Base-by-base conservation (phyloP, 2,329 filamentous ascomycete species). In the Fusarium sp. region DNA sequence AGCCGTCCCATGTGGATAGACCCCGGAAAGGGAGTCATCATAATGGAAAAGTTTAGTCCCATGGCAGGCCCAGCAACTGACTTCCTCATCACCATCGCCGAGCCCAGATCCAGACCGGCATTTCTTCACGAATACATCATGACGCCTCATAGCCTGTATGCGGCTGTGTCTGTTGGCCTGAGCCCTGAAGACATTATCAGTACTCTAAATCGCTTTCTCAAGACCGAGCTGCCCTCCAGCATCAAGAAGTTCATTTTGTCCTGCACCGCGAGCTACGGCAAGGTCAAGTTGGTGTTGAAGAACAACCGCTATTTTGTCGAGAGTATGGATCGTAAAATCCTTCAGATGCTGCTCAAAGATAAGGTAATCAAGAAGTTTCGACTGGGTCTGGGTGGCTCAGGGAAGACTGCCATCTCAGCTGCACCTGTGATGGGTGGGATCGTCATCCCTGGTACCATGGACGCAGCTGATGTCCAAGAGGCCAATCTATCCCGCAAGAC, bases 1-100 rank as follows among this genome's bases (percentile, higher is more conserved):
- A 91, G 92, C 75, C 89, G 93, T 7, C 94, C 94, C 4, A 83
- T 97, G 65, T 97, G 92, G 91, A 93, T 97, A 70, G 92, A 97
- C 76, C 91, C 93, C 1, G 82, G 89, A 38, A 90, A 89, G 75
- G 92, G 91, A 27, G 89, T 90, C 70, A 93, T 97, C 74, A 93
- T 94, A n/a, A 85, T 97, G 42, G 93, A 97, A 82, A 95, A 91
- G 72, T 97, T 96, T 81, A 93, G 90, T 46, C 90, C 93, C 1
- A 83, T 93, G 58, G 92, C 93, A 61, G 85, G 89, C 50, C 89
- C 93, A 74, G 93, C 92, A 0, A 92, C 96, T 76, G 92, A 96
- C 78, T 96, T 97, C 77, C 83, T 97, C 62, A 96, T 94, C 73
- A 96, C 93, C 38, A 93, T 97, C 73, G 93, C 93, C 62, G 93